Conservation (phyloP, 2,329 filamentous ascomycete genomes). For the Cytospora chrysosperma region DNA sequence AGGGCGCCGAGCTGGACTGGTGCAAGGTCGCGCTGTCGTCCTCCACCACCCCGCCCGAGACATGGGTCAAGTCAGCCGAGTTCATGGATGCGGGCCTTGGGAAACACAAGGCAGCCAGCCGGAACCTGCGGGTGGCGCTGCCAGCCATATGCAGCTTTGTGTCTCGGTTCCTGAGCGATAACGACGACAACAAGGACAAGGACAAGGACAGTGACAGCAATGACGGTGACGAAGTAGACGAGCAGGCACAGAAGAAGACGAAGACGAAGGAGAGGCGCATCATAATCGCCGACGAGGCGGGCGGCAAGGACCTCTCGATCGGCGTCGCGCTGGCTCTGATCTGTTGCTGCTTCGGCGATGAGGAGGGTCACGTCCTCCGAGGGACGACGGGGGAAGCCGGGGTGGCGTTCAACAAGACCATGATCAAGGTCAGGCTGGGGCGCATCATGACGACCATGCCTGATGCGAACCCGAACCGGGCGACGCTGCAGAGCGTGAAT, state of each 20-base stretch:
- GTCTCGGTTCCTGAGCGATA: conserved; percentile 35
- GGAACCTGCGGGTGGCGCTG: conserved; percentile 74
- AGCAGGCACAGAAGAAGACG: not conserved
- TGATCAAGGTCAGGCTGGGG: conserved; percentile 76
- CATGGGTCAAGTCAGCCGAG: conserved; percentile 38
- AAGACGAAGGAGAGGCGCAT: conserved; percentile 29
- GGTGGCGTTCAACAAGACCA: conserved; percentile 63
- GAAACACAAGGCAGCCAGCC: conserved; percentile 73
- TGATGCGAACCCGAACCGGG: conserved; percentile 77
- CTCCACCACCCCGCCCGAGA: conserved; percentile 44
- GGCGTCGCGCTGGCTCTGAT: conserved; percentile 74
- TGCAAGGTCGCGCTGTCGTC: conserved; percentile 47
- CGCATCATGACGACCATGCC: conserved; percentile 79
- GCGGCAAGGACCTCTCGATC: conserved; percentile 76
- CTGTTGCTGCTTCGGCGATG: conserved; percentile 66
- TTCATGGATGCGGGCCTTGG: conserved; percentile 62
- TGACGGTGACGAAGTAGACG: not conserved
- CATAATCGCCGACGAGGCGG: conserved; percentile 66
- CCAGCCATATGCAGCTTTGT: conserved; percentile 61
- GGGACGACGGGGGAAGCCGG: conserved; percentile 20
- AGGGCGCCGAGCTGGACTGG: conserved; percentile 14
- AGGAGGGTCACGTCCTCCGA: conserved; percentile 50
- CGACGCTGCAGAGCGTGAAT: conserved; percentile 89
- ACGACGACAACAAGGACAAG: not conserved
- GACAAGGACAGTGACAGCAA: not conserved